A percentile compares a stretch with the other conserved stretches of the same genome.
These are phyloP conservation scores for Stemphylium lycopersici DNA, from an alignment of 2,329 filamentous ascomycete genomes.

Conservation along the genomic window DNA sequence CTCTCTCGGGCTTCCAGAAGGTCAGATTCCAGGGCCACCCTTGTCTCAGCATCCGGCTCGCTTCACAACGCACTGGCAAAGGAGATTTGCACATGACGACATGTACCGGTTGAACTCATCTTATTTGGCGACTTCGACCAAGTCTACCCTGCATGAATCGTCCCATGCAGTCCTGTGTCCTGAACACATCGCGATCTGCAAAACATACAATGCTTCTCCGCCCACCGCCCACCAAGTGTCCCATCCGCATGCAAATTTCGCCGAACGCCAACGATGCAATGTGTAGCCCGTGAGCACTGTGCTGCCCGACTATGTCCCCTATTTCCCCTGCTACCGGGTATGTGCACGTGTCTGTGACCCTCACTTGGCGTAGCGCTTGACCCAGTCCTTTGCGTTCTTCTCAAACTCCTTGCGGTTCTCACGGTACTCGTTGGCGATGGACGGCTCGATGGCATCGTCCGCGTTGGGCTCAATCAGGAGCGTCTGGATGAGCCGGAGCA, in stretches of 20 bases:
- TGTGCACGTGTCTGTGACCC: slow-evolving; percentile 1
- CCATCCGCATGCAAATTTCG: slow-evolving; percentile 32
- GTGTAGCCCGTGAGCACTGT: slow-evolving; percentile 13
- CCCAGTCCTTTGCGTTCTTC: slow-evolving; percentile 75
- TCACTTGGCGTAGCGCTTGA: slow-evolving; percentile 70
- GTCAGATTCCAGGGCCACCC: slow-evolving; percentile 2
- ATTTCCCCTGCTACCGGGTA: slow-evolving; percentile 7
- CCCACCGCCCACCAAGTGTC: slow-evolving; percentile 9
- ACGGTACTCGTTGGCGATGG: slow-evolving; percentile 85
- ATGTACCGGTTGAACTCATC: slow-evolving; percentile 19
- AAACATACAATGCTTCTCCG: slow-evolving; percentile 19
- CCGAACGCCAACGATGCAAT: slow-evolving; percentile 44
- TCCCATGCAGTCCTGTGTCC: slow-evolving; percentile 6
- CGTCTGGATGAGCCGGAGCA: slow-evolving; percentile 76
- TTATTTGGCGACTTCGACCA: slow-evolving; percentile 17
- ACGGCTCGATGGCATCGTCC: slow-evolving; percentile 85
- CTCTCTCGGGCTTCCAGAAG: slow-evolving; percentile 9
- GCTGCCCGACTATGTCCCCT: slow-evolving; percentile 1
- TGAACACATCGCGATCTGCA: slow-evolving; percentile 14
- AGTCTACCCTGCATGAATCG: slow-evolving; percentile 15
- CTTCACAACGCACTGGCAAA: slow-evolving; percentile 11
- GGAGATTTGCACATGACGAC: slow-evolving; percentile 29
- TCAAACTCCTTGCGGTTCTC: slow-evolving; percentile 72
- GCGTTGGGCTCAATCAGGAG: slow-evolving; percentile 82
- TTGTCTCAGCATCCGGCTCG: slow-evolving; percentile 16